These are phyloP conservation scores for Aspergillus sclerotioniger DNA, from an alignment of 495 filamentous ascomycete genomes.

Conservation along the genomic window DNA sequence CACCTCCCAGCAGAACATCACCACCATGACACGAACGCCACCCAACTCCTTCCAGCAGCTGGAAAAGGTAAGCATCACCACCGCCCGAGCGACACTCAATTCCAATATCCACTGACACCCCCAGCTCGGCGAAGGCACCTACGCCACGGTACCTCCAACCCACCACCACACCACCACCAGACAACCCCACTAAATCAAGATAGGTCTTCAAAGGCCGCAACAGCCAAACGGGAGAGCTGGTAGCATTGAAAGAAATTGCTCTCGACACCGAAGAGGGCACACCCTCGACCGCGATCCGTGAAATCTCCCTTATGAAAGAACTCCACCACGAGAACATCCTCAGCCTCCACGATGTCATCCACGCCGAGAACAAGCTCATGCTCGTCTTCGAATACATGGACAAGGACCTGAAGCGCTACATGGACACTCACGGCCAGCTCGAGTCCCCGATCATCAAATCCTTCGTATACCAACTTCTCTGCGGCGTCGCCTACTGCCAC, in stretches of 20 bases:
- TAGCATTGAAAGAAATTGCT: conserved; percentile 97
- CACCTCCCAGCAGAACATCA: not conserved
- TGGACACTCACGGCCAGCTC: conserved; percentile 84
- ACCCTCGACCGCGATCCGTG: conserved; percentile 92
- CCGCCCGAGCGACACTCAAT: not conserved
- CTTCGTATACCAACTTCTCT: conserved; percentile 91
- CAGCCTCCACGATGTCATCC: conserved; percentile 94
- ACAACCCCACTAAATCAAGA: not conserved
- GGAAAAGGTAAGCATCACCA: conserved; percentile 61
- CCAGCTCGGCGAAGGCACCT: conserved; percentile 92
- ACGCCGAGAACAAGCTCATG: conserved; percentile 99
- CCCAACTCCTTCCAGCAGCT: conserved; percentile 97
- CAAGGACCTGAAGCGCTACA: conserved; percentile 94
- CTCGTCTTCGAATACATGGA: conserved; percentile 99
- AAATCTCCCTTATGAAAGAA: conserved; percentile 98
- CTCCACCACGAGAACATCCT: conserved; percentile 98
- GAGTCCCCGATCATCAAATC: conserved; percentile 84
- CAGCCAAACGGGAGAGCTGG: conserved; percentile 89
- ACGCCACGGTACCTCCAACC: conserved; percentile 72
- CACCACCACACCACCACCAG: conserved; percentile 11
- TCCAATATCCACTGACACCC: not conserved
- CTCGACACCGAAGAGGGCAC: conserved; percentile 98
- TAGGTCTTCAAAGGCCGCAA: conserved; percentile 98
- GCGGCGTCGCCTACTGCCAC: conserved; percentile 93
- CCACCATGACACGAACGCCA: conserved; percentile 5